Evolutionary conservation across 805 yeast genomes (phyloP).

Genomic region (Candida berthetii): DNA sequence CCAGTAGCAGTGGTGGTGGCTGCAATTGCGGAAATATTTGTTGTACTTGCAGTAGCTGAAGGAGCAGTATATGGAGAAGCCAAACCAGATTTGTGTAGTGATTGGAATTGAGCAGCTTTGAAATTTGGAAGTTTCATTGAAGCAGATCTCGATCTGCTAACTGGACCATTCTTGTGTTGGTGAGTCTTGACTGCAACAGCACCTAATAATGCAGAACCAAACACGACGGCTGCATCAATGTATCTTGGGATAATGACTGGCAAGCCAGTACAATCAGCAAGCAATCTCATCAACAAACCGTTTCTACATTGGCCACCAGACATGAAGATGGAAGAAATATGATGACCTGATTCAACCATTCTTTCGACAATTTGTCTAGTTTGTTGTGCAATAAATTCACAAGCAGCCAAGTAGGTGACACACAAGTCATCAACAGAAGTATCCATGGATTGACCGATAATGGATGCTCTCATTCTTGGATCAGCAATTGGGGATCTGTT

Average conservation of each 20-base stretch:
- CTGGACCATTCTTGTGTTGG: conserved; percentile 13
- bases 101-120: conserved; percentile 20
- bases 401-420: conserved; percentile 81
- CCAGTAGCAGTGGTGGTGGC: conserved; percentile 7
- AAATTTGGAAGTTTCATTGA: conserved; percentile 11
- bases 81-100: conserved; percentile 15
- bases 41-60: conserved; percentile 64
- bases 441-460: conserved; percentile 93
- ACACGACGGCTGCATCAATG: conserved; percentile 95
- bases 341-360: conserved; percentile 77
- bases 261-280: conserved; percentile 89
- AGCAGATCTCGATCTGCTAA: conserved; percentile 13
- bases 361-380: conserved; percentile 90
- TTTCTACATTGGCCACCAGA: conserved; percentile 97
- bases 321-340: conserved; percentile 71
- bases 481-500: conserved; percentile 98
- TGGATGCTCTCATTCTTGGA: conserved; percentile 85
- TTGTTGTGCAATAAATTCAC: conserved; percentile 97
- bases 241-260: conserved; percentile 92
- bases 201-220: conserved; percentile 92
- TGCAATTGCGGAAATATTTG: conserved; percentile 36
- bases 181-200: conserved; percentile 82
- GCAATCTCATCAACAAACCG: conserved; percentile 77
- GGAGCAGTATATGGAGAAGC: conserved; percentile 79
- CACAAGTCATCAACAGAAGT: conserved; percentile 80